Conservation (phyloP, 352 stramenopile genomes). For the Pythium utonaiense region DNA sequence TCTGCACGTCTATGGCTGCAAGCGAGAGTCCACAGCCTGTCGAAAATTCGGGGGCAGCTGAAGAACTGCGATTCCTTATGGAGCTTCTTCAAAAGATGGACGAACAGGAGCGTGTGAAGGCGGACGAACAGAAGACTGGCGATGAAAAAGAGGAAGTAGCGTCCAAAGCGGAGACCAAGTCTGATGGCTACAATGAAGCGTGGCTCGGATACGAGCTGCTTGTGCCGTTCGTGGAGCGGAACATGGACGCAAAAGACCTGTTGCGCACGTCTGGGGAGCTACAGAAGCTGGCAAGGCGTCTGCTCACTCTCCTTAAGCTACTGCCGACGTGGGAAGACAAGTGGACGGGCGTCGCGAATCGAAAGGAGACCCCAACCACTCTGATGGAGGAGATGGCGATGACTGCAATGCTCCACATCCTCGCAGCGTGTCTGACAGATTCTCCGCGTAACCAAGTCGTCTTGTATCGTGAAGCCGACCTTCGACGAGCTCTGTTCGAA, state of each 20-base stretch:
- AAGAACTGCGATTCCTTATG: constrained; percentile 46
- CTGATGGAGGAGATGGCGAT: constrained; percentile 23
- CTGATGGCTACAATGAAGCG: constrained; percentile 5
- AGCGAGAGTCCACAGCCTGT: background rate
- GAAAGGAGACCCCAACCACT: background rate
- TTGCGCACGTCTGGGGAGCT: constrained; percentile 61
- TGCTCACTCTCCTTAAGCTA: constrained; percentile 19
- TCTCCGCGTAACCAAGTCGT: constrained; percentile 61
- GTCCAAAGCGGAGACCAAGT: background rate
- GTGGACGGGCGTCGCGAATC: background rate
- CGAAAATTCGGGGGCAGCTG: background rate
- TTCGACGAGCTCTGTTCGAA: constrained; percentile 17
- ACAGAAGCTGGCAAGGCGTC: constrained; percentile 36
- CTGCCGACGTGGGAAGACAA: background rate
- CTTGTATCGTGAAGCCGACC: constrained; percentile 33
- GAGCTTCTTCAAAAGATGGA: constrained; percentile 51
- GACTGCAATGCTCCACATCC: constrained; percentile 44
- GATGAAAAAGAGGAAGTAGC: background rate
- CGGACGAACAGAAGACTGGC: background rate
- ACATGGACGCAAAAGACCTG: constrained; percentile 36
- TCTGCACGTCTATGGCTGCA: background rate
- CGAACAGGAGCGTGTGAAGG: constrained; percentile 8
- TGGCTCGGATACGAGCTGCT: constrained; percentile 54
- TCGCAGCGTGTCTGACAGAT: constrained; percentile 27
- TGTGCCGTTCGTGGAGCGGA: constrained; percentile 46